Base-by-base conservation (phyloP, 2,329 filamentous ascomycete genomes). In the Trematosphaeria pertusa region DNA sequence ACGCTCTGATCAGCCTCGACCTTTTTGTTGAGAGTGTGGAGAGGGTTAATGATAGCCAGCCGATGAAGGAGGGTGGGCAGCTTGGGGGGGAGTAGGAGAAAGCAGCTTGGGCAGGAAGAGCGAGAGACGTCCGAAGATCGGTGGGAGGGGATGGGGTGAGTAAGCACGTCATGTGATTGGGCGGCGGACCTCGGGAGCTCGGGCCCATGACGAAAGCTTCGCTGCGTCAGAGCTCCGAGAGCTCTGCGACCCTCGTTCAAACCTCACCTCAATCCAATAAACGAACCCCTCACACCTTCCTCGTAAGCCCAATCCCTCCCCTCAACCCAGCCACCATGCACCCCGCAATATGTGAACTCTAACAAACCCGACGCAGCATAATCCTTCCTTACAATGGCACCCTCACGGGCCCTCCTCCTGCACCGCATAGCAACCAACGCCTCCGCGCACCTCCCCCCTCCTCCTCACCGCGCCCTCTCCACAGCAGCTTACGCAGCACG, bases 331-430 rank as follows among this genome's bases (percentile, higher is more conserved):
- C n/a, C n/a, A n/a, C n/a, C 24, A 28, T 28, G 24, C 8, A 7
- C 24, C 24, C 24, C 24, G 24, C 24, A 28, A 12, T 12, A 28
- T 28, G n/a, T n/a, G n/a, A n/a, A n/a, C n/a, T n/a, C n/a, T n/a
- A n/a, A n/a, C n/a, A n/a, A n/a, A n/a, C n/a, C n/a, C n/a, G n/a
- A n/a, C n/a, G n/a, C n/a, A n/a, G n/a, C n/a, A n/a, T n/a, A n/a
- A n/a, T n/a, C n/a, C n/a, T n/a, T n/a, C 37, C 37, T 32, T 32
- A 59, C 38, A 48, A 71, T 71, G 68, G 66, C 67, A 48, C 67
- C 67, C 18, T 71, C 66, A 12, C 59, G 67, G 62, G 66, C 67
- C 22, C 45, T 68, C 39, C 48, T 58, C 39, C 59, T 52, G 35
- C 56, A 56, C 48, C 51, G 51, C 55, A 54, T 59, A 50, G 41